Conservation (phyloP, 2,329 filamentous ascomycete species). For the Teratosphaeria gauchensis region DNA sequence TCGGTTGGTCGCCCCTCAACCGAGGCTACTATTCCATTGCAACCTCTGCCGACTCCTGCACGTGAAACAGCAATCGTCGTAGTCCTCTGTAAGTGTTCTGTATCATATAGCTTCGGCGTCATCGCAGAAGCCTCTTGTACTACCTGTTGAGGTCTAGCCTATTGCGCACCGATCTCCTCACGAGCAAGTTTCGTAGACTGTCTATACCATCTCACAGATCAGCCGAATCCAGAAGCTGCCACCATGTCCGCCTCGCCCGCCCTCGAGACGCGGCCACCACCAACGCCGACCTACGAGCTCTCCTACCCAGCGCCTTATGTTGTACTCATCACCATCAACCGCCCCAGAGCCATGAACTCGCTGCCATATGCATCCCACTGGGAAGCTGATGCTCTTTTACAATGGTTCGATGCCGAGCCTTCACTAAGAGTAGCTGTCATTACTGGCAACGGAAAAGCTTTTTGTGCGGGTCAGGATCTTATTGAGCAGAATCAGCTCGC, state of each 20-base stretch:
- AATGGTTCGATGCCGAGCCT: conserved; percentile 26
- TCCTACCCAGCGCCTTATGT: conserved; percentile 25
- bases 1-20: neutral
- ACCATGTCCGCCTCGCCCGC: neutral
- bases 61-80: neutral
- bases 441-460: conserved; percentile 27
- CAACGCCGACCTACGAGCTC: conserved; percentile 7
- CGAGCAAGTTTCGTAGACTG: neutral
- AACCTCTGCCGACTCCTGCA: neutral
- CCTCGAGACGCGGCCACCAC: neutral
- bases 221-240: neutral
- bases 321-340: conserved; percentile 25
- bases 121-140: neutral
- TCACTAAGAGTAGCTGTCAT: conserved; percentile 23
- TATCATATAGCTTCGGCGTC: neutral
- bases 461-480: conserved; percentile 28
- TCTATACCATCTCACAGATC: neutral
- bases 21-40: neutral
- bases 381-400: conserved; percentile 24
- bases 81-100: neutral
- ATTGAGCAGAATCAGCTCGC: conserved; percentile 35
- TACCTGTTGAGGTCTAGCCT: neutral
- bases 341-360: conserved; percentile 27
- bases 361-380: conserved; percentile 23
- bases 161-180: neutral